Evolutionary conservation across 2,329 filamentous ascomycete species (phyloP).

Genomic region (Colletotrichum agaves): DNA sequence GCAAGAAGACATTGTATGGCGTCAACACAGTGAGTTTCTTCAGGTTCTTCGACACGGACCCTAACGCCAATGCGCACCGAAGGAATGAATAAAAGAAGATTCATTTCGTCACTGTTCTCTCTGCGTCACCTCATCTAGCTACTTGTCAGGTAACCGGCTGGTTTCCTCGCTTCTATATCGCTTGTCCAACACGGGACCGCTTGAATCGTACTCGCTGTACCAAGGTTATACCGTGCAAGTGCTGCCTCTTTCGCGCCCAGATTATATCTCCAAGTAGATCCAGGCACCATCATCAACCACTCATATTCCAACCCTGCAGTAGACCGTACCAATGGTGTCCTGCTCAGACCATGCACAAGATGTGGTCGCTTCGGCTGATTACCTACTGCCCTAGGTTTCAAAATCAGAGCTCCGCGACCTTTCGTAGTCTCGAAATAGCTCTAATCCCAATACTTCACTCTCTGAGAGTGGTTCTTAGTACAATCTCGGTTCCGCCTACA

Average conservation of each 20-base stretch:
- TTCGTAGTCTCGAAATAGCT: too few species aligned
- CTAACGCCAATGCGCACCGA: background rate
- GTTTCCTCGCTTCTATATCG: conserved; percentile 5
- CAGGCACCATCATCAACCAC: background rate
- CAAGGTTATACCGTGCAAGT: background rate
- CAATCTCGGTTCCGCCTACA: background rate
- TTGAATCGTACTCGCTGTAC: background rate
- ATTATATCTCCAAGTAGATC: background rate
- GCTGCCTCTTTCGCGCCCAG: background rate
- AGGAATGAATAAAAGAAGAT: conserved; percentile 3
- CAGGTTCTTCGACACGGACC: too few species aligned
- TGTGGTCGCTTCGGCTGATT: too few species aligned
- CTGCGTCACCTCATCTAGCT: conserved; percentile 14
- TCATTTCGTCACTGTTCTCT: conserved; percentile 16
- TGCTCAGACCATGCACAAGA: background rate
- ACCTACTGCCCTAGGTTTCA: too few species aligned
- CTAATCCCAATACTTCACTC: too few species aligned
- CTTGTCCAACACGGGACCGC: background rate
- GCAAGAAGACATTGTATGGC: too few species aligned
- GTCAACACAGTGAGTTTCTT: too few species aligned
- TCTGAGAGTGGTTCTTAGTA: too few species aligned
- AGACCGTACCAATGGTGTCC: background rate
- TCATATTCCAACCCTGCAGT: conserved; percentile 10
- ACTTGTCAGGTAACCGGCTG: background rate
- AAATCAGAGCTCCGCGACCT: background rate